Evolutionary conservation across 192 early-diverging fungal species (phyloP), one percentile per base, ranked within the genome.

Genomic region (Coemansia sp.): DNA sequence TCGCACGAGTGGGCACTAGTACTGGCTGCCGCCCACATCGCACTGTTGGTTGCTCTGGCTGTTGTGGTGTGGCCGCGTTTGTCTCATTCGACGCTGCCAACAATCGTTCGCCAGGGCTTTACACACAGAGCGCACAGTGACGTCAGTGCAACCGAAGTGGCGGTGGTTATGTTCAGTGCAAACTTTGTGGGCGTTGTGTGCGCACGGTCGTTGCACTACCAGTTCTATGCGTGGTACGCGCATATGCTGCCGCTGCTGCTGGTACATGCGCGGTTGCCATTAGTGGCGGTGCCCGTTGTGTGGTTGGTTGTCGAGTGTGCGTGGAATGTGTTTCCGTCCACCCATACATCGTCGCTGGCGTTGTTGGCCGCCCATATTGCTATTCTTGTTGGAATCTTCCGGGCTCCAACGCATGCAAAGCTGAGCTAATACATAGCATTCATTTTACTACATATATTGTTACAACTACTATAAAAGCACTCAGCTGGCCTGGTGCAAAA

Each of bases 141-240:
- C 8, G 54, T 47, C 5, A 49, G 11, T 11, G 56, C 70, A 2
- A 53, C 56, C 10, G 68, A 81, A 44, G 50, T 66, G 4, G 18
- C 58, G 1, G 46, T 52, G 12, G 78, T 81, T 14, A 79, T 96
- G 80, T 95, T 97, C 52, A 89, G 89, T 0, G 82, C 84, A 24
- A 97, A 97, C 76, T 85, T 98, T 71, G 88, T 94, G 18, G 96
- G 96, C 14, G 86, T 98, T 37, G 61, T 89, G 0, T 96, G 90
- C 73, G 89, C 95, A 5, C 76, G 96, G 21, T 89, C 90, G 1
- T 76, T 98, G 57, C 96, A 98, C 68, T 97, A 96, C 68, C 95
- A 97, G 83, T 98, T 98, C 69, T 98, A 93, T 66, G 82, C 91
- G 0, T 98, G 96, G 96, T 98, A 97, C 71, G 90, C 78, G 37